Conservation (phyloP, 2,329 filamentous ascomycete species). For the Fusarium floridanum region DNA sequence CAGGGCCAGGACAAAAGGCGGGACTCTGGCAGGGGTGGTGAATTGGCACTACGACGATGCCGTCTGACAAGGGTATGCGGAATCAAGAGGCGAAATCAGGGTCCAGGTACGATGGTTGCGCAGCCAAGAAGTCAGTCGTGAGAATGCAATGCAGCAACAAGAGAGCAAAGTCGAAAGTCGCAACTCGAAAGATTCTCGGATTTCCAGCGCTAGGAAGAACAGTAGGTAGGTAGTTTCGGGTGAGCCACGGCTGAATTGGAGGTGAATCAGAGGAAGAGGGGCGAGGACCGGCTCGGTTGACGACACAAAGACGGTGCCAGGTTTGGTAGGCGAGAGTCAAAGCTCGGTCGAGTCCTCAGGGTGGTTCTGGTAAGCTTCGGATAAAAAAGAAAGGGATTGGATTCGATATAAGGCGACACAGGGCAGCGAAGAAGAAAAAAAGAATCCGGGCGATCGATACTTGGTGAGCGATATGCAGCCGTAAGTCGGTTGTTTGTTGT, state of each 20-base stretch:
- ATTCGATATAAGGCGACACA: slow-evolving; percentile 3
- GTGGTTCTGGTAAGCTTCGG: neutral
- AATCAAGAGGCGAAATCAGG: slow-evolving; percentile 33
- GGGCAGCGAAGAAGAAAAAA: slow-evolving; percentile 1
- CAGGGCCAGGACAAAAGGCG: slow-evolving; percentile 27
- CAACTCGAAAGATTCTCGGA: neutral
- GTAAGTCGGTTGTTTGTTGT: slow-evolving; percentile 33
- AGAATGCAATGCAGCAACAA: neutral
- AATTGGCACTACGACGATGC: slow-evolving; percentile 36
- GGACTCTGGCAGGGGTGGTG: slow-evolving; percentile 36
- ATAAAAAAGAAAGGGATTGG: neutral
- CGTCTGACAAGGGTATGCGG: slow-evolving; percentile 26
- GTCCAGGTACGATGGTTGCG: slow-evolving; percentile 34
- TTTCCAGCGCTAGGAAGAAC: neutral
- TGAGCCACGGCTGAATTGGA: slow-evolving; percentile 5
- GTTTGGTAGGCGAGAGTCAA: neutral
- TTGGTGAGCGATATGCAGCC: slow-evolving; percentile 42
- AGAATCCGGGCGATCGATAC: slow-evolving; percentile 35
- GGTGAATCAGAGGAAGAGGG: neutral
- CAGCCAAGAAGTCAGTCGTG: slow-evolving; percentile 6
- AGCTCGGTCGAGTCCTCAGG: neutral
- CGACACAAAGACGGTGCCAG: neutral
- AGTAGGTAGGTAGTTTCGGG: neutral
- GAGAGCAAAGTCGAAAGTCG: neutral
- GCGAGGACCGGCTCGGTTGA: neutral